These are phyloP conservation scores for Nakazawaea laoshanensis DNA, from an alignment of 805 yeast species.

Conservation along the genomic window DNA sequence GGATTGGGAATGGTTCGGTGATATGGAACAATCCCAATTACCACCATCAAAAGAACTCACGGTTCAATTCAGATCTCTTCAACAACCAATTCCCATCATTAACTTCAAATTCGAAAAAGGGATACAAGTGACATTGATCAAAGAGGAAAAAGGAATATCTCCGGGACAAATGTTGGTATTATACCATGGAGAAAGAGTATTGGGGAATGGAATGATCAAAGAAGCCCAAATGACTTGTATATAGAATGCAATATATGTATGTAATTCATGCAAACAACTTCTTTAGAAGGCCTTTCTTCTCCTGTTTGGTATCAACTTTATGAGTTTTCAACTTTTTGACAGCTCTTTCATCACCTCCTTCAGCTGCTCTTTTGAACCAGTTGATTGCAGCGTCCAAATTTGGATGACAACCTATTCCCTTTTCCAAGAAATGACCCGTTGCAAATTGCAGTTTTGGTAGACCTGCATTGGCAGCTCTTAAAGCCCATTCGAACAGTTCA, in stretches of 20 bases:
- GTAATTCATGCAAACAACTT: conserved; percentile 3
- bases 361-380: conserved; percentile 76
- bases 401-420: conserved; percentile 77
- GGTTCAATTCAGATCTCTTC: conserved; percentile 71
- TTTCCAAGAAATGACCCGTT: conserved; percentile 73
- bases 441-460: conserved; percentile 80
- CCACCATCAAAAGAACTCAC: conserved; percentile 21
- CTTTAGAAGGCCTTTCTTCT: conserved; percentile 9
- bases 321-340: conserved; percentile 8
- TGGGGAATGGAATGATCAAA: conserved; percentile 52
- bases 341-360: conserved; percentile 21
- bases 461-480: conserved; percentile 70
- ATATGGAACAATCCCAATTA: conserved; percentile 7
- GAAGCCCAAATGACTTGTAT: neutral
- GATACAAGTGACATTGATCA: conserved; percentile 23
- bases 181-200: conserved; percentile 54
- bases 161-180: conserved; percentile 83
- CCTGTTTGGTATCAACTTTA: conserved; percentile 3
- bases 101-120: conserved; percentile 13
- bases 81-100: conserved; percentile 38
- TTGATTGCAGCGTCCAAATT: conserved; percentile 48
- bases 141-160: conserved; percentile 65
- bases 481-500: conserved; percentile 95
- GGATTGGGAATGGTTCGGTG: conserved; percentile 43
- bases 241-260: neutral